Conservation (phyloP, 179 eudicot genomes). For the Corrigiola litoralis region DNA sequence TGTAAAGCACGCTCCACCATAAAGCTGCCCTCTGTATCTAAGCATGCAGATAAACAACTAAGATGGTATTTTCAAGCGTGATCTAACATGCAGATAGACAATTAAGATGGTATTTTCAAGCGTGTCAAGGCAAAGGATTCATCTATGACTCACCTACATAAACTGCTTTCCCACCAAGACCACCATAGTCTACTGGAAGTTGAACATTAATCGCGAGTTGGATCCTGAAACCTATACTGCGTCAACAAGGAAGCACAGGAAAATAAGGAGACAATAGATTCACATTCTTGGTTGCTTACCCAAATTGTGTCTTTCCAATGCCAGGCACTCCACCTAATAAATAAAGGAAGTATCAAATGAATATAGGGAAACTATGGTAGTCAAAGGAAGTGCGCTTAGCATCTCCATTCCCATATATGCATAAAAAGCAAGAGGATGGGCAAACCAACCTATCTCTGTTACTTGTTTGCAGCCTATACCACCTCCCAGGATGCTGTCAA, state of each 20-base stretch:
- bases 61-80: conserved; percentile 17
- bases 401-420: conserved; percentile 2
- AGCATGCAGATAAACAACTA: conserved; percentile 26
- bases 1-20: conserved; percentile 94
- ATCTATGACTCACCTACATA: conserved; percentile 56
- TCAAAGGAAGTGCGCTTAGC: not conserved
- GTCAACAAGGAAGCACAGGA: conserved; percentile 4
- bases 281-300: conserved; percentile 38
- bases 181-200: conserved; percentile 75
- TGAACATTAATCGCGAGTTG: conserved; percentile 95
- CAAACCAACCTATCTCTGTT: conserved; percentile 95
- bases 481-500: conserved; percentile 82
- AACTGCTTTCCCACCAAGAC: conserved; percentile 85
- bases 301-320: conserved; percentile 95
- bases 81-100: conserved; percentile 25
- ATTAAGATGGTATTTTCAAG: conserved; percentile 21
- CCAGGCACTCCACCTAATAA: conserved; percentile 88
- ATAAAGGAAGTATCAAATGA: conserved; percentile 16
- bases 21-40: conserved; percentile 98
- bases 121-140: conserved; percentile 3
- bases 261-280: not conserved
- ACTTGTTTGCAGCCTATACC: conserved; percentile 91
- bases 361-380: not conserved
- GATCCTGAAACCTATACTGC: conserved; percentile 50
- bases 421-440: not conserved